These are phyloP conservation scores for Fomitopsis betulina DNA, from an alignment of 1,284 basidiomycete genomes.

Conservation along the genomic window DNA sequence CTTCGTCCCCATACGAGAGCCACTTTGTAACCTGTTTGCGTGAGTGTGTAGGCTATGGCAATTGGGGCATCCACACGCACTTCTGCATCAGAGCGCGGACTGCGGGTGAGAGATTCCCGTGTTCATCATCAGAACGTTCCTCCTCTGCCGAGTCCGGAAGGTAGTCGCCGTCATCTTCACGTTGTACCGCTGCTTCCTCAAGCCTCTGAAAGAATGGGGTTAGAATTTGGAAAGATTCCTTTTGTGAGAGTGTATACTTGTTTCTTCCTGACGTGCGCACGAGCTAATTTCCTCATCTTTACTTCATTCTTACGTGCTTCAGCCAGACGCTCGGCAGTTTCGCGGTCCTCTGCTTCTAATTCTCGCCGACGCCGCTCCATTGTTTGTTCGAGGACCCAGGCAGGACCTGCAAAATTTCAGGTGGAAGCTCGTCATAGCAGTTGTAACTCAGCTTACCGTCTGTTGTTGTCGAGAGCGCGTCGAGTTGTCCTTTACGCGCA, in stretches of 20 bases:
- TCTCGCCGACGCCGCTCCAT: slow-evolving; percentile 58
- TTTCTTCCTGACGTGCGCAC: slow-evolving; percentile 49
- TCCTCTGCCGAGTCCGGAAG: slow-evolving; percentile 47
- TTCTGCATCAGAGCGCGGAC: slow-evolving; percentile 80
- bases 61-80: slow-evolving; percentile 35
- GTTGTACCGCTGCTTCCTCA: slow-evolving; percentile 18
- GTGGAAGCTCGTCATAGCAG: too few species aligned
- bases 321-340: slow-evolving; percentile 56
- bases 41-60: neutral
- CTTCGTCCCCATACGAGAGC: slow-evolving; percentile 14
- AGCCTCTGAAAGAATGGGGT: slow-evolving; percentile 15
- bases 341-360: slow-evolving; percentile 61
- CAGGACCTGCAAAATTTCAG: slow-evolving; percentile 47
- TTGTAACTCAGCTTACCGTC: too few species aligned
- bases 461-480: slow-evolving; percentile 32
- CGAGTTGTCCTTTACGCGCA: slow-evolving; percentile 58
- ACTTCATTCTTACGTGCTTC: slow-evolving; percentile 58
- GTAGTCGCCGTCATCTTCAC: slow-evolving; percentile 39
- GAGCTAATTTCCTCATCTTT: slow-evolving; percentile 21
- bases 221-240: too few species aligned
- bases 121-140: slow-evolving; percentile 28
- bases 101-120: slow-evolving; percentile 70
- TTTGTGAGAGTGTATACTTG: slow-evolving; percentile 36
- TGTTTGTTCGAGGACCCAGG: slow-evolving; percentile 82
- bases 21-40: neutral